Base-by-base conservation (phyloP, 306 rosid species). In the Arachis hypogaea region DNA sequence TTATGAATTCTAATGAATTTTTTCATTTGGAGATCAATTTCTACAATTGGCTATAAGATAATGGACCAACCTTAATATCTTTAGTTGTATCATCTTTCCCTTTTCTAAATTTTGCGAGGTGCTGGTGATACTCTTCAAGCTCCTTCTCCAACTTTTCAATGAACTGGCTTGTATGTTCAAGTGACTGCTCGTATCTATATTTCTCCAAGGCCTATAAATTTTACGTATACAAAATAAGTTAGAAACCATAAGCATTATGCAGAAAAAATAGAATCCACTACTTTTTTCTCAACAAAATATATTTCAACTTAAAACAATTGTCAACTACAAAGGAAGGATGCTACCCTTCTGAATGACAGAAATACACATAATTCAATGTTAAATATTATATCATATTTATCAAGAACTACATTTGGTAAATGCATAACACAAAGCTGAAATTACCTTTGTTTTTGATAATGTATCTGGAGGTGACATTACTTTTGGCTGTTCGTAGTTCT, bases 121-220 rank as follows among this genome's bases (percentile, higher is more conserved):
- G 89, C 64, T 77, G 78, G 40, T 71, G 89, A 77, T 85, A 89
- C 66, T 91, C 90, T 78, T 87, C 87, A 22, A 91, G 90, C 84
- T 90, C 97, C 57, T 89, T 83, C 88, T 90, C 96, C 87, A 91
- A 79, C 81, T 75, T 91, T 69, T 93, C 97, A 79, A 89, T 85
- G 80, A 93, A 93, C 78, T 89, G 90, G 67, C 98, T 89, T 55
- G 97, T 86, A 79, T 91, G 96, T 77, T 93, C 93, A 69, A 90
- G 96, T 38, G 96, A 90, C 72, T 90, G 96, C 75, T 79, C 85
- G 40, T 81, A 90, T 78, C 36, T 84, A 67, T 84, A 90, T 73
- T 87, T 93, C 76, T 87, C 93, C 85, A 93, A 76, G 63, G 97
- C 96, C 97, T 88, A 81, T 60, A 87, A 80, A 64, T 79, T 71